These are phyloP conservation scores for Fusarium sambucinum DNA, from an alignment of 2,329 filamentous ascomycete genomes.

Conservation along the genomic window DNA sequence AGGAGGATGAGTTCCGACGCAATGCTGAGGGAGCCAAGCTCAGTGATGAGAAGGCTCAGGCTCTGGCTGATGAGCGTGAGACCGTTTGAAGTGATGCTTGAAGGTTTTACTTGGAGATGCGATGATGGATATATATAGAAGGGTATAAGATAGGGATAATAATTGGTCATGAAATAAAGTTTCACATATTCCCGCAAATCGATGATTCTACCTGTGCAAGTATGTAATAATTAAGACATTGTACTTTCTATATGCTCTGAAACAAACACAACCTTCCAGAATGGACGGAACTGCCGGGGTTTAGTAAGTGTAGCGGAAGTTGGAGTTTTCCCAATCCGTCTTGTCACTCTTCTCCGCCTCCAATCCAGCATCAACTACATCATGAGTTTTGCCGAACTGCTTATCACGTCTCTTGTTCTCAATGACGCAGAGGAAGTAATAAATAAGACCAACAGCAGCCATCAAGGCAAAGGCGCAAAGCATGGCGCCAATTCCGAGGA, in stretches of 20 bases:
- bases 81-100: neutral
- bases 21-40: conserved; percentile 44
- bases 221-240: neutral
- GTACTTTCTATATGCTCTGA: neutral
- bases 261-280: neutral
- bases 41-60: conserved; percentile 44
- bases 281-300: accelerated
- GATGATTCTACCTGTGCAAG: accelerated
- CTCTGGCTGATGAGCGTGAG: conserved; percentile 3
- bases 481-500: conserved; percentile 47
- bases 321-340: conserved; percentile 38
- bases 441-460: conserved; percentile 35
- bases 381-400: conserved; percentile 20
- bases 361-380: conserved; percentile 8
- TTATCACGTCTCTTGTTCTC: conserved; percentile 44
- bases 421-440: conserved; percentile 38
- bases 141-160: neutral
- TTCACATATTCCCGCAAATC: neutral
- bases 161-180: neutral
- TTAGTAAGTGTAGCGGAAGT: conserved; percentile 37
- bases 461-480: conserved; percentile 48
- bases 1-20: conserved; percentile 53
- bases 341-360: conserved; percentile 20
- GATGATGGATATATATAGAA: neutral
- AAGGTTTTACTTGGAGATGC: neutral